A percentile compares a stretch with the other conserved stretches of the same genome.
phyloP scores from a whole-genome alignment of 1,284 basidiomycete genomes.

The Heterobasidion parviporum region DNA sequence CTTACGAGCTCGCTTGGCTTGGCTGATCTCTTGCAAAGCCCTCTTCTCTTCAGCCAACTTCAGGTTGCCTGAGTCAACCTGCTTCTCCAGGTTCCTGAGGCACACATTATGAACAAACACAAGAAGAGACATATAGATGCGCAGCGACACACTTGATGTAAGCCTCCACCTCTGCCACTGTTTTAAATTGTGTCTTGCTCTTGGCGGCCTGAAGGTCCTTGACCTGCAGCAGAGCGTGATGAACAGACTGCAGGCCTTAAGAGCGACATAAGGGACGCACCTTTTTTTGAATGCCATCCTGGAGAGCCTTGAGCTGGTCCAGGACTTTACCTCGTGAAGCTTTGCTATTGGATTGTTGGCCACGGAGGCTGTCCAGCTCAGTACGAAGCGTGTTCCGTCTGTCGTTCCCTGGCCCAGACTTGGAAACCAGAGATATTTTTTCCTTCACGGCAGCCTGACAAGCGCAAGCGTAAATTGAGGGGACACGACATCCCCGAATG shows the following conservation, averaged over 20 bases:
- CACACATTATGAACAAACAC: background rate
- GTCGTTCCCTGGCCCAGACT: slow-evolving; percentile 59
- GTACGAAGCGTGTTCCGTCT: slow-evolving; percentile 67
- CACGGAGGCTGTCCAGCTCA: slow-evolving; percentile 78
- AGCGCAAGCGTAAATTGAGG: background rate
- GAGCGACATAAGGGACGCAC: slow-evolving; percentile 29
- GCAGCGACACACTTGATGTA: slow-evolving; percentile 64
- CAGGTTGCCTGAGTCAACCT: slow-evolving; percentile 88
- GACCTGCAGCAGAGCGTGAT: slow-evolving; percentile 39
- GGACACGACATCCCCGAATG: background rate
- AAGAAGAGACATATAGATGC: slow-evolving; percentile 4
- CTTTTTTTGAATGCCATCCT: slow-evolving; percentile 83
- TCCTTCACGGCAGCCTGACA: slow-evolving; percentile 68
- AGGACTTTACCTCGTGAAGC: slow-evolving; percentile 65
- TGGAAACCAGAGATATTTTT: slow-evolving; percentile 64
- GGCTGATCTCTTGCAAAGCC: slow-evolving; percentile 83
- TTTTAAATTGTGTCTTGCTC: slow-evolving; percentile 80
- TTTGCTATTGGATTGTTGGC: slow-evolving; percentile 80
- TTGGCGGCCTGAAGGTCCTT: slow-evolving; percentile 85
- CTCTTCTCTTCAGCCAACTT: slow-evolving; percentile 96
- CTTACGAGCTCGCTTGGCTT: slow-evolving; percentile 62
- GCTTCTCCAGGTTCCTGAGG: slow-evolving; percentile 72
- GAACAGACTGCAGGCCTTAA: background rate
- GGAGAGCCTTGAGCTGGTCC: slow-evolving; percentile 77
- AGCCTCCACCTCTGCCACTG: slow-evolving; percentile 81